These are phyloP conservation scores for Calocybe indica DNA, from an alignment of 768 basidiomycete species.

Conservation along the genomic window DNA sequence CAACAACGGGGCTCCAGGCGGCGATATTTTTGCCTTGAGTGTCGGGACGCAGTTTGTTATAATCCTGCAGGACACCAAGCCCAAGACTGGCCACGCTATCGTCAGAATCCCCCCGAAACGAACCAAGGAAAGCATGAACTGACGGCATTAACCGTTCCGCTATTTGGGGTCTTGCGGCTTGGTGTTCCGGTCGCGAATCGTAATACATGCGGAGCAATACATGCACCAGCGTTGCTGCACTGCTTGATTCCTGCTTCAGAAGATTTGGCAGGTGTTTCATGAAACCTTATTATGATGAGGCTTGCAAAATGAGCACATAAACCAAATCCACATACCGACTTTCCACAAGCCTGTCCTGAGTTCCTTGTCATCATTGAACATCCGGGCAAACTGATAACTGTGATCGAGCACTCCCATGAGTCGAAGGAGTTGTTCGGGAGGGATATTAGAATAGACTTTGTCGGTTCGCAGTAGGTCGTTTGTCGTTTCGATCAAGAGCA, in stretches of 20 bases:
- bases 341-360: conserved; percentile 96
- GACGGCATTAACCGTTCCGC: conserved; percentile 67
- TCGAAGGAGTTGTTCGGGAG: conserved; percentile 86
- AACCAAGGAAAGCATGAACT: conserved; percentile 16
- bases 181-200: conserved; percentile 84
- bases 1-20: conserved; percentile 99
- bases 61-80: conserved; percentile 84
- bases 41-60: conserved; percentile 82
- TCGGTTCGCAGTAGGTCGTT: conserved; percentile 92
- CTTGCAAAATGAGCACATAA: not conserved
- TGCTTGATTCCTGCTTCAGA: conserved; percentile 96
- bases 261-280: conserved; percentile 99
- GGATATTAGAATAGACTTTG: conserved; percentile 88
- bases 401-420: conserved; percentile 96
- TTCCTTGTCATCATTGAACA: conserved; percentile 98
- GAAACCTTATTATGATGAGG: conserved; percentile 57
- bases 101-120: not conserved
- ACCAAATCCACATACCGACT: conserved; percentile 70
- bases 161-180: conserved; percentile 76
- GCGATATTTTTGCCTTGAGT: conserved; percentile 92
- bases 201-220: conserved; percentile 92
- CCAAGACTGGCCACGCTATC: conserved; percentile 46
- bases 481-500: conserved; percentile 94
- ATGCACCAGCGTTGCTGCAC: conserved; percentile 91
- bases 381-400: conserved; percentile 94